Evolutionary conservation across 2,329 filamentous ascomycete genomes (phyloP), one percentile per base, ranked within the genome.

Genomic region (Colletotrichum tropicicola): DNA sequence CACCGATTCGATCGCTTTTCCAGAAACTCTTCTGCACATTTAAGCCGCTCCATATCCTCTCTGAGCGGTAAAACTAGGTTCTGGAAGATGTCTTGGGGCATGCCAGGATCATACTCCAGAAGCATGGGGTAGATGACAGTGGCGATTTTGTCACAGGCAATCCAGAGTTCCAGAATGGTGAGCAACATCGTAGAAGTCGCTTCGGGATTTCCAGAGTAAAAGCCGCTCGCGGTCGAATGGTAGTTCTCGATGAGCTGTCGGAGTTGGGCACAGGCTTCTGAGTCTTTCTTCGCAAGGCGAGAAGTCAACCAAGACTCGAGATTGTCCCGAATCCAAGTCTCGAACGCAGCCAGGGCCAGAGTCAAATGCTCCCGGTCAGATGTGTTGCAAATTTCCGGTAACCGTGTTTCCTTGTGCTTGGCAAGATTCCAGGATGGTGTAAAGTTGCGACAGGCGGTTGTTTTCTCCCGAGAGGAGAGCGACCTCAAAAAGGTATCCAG

Each of bases 101-200:
- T 71, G 4, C 80, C 80, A 0, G 83, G 77, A 6, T 79, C 70
- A 65, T 87, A 90, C 0, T 85, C 71, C 0, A 6, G 7, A 0
- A 90, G 69, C 5, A 86, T 65, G 0, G 79, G 74, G n/a, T 79
- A 75, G 0, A 74, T 59, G 1, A 59, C 13, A 2, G 78, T 74
- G 1, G 82, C 82, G 2, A 77, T 75, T 53, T 76, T 82, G 65
- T 91, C 88, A 30, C 83, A 81, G 0, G 83, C 84, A 7, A 86
- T 71, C 89, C 88, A 91, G 0, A 91, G 71, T 57, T 90, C 86
- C 3, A 88, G 68, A 0, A 85, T 68, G 0, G 82, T 86, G 0
- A 91, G 77, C 3, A 88, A 60, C 83, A 89, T 88, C 5, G 82
- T 65, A 0, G 89, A 91, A 0, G 77, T 69, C 0, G 73, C 74